Base-by-base conservation (phyloP, 1,284 basidiomycete genomes). In the Flammula alnicola region DNA sequence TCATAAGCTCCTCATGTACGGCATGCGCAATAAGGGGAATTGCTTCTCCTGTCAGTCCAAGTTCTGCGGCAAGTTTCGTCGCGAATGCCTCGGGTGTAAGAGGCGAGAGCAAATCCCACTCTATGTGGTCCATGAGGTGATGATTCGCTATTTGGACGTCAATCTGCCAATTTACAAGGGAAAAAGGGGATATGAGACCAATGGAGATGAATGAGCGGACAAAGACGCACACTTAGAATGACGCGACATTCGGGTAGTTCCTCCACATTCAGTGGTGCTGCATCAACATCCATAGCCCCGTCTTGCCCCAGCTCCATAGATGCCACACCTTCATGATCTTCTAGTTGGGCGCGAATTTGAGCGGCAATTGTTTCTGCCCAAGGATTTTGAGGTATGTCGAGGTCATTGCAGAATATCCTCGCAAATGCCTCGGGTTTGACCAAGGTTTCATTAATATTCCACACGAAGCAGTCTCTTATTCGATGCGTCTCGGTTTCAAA, bases 71-170 rank as follows among this genome's bases (percentile, higher is more conserved):
- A 41, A 98, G 87, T 50, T 83, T 84, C 29, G 74, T 71, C 0
- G 96, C 85, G 63, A 98, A 99, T 1, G 76, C 77, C 64, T 96
- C 89, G 0, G 96, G 96, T 0, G 95, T 95, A 12, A 98, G 81
- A 0, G 89, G 81, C 0, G 95, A 98, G 25, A 93, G 83, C 5
- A 99, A 80, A 69, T 99, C 96, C 97, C 97, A 99, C 71, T 99
- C 97, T 61, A 99, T 92, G 57, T 95, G 91, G 72, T 99, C 96
- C 49, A 90, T 79, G 1, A 99, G 79, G 67, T 96, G 92, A 66
- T 94, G 80, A 14, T 88, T 91, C 38, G 88, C 89, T 64, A 99
- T 91, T 69, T 98, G 96, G n/a, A 99, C 93, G 70, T 99, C 95
- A 67, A 99, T 93, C 93, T 97, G 69, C 4, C 26, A 27, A 35